A percentile compares a stretch with the other conserved stretches of the same genome.
Conservation (phyloP, 2,329 filamentous ascomycete species). For the Aureobasidium sp. region DNA sequence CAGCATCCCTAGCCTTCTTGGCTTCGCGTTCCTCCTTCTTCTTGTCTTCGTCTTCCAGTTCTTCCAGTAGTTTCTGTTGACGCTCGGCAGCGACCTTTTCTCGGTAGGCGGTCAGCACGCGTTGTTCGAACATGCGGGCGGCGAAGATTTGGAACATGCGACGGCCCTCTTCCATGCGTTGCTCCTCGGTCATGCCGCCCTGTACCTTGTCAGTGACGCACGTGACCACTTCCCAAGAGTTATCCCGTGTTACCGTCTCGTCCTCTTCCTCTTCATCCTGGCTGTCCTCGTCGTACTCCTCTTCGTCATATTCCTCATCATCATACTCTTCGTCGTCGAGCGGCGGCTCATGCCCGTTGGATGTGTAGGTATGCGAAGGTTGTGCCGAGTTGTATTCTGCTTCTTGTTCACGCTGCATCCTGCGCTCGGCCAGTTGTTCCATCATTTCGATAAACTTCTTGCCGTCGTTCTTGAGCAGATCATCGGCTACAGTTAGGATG, state of each 20-base stretch:
- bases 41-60: constrained; percentile 76
- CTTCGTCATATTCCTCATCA: constrained; percentile 63
- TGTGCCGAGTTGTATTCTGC: constrained; percentile 60
- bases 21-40: constrained; percentile 72
- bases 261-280: constrained; percentile 55
- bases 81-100: constrained; percentile 94
- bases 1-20: constrained; percentile 88
- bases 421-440: constrained; percentile 94
- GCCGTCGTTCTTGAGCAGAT: constrained; percentile 95
- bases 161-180: constrained; percentile 96
- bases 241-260: constrained; percentile 45
- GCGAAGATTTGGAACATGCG: constrained; percentile 99
- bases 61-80: constrained; percentile 81
- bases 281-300: constrained; percentile 55
- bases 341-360: constrained; percentile 54
- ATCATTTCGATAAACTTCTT: constrained; percentile 99
- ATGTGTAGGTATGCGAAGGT: constrained; percentile 44
- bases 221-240: constrained; percentile 14
- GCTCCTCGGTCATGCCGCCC: constrained; percentile 92
- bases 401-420: constrained; percentile 95
- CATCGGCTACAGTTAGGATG: constrained; percentile 96
- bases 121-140: constrained; percentile 97
- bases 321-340: constrained; percentile 73
- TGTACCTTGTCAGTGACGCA: constrained; percentile 18
- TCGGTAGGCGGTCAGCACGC: constrained; percentile 92